These are phyloP conservation scores for Oleoguttula mirabilis DNA, from an alignment of 495 filamentous ascomycete species.

Conservation along the genomic window DNA sequence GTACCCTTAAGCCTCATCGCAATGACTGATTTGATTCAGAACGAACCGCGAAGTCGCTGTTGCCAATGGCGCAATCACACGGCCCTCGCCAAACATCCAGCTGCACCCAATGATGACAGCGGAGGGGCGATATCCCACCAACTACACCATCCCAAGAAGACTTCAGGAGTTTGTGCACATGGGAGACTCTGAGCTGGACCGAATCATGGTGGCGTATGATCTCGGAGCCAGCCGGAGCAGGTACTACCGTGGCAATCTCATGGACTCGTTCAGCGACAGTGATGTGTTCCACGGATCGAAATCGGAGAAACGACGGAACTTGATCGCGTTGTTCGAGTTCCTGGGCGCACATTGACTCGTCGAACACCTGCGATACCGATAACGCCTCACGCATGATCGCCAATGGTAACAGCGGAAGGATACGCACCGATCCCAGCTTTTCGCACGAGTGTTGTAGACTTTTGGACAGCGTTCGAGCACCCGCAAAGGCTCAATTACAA, in stretches of 20 bases:
- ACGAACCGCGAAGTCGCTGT: constrained; percentile 28
- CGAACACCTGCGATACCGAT: constrained; percentile 8
- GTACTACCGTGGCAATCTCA: constrained; percentile 5
- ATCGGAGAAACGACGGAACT: neutral
- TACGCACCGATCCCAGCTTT: too few species aligned
- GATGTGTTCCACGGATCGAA: neutral
- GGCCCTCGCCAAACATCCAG: constrained; percentile 18
- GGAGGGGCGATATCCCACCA: constrained; percentile 24
- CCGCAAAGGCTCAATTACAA: too few species aligned
- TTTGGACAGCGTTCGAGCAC: too few species aligned
- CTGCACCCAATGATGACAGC: constrained; percentile 31
- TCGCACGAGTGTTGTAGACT: too few species aligned
- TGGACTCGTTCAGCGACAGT: constrained; percentile 1
- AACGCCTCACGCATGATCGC: too few species aligned
- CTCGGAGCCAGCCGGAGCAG: neutral
- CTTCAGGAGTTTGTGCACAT: constrained; percentile 21
- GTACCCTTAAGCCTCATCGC: neutral
- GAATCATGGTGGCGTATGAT: constrained; percentile 26
- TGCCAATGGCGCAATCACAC: constrained; percentile 24
- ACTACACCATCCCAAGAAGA: constrained; percentile 24
- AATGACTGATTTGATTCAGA: too few species aligned
- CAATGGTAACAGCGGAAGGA: too few species aligned
- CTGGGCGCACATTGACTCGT: constrained; percentile 16
- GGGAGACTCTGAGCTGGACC: constrained; percentile 20
- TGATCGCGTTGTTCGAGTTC: constrained; percentile 17